phyloP scores from a whole-genome alignment of 257 asterid genomes.

The Solanum megistacrolobum region DNA sequence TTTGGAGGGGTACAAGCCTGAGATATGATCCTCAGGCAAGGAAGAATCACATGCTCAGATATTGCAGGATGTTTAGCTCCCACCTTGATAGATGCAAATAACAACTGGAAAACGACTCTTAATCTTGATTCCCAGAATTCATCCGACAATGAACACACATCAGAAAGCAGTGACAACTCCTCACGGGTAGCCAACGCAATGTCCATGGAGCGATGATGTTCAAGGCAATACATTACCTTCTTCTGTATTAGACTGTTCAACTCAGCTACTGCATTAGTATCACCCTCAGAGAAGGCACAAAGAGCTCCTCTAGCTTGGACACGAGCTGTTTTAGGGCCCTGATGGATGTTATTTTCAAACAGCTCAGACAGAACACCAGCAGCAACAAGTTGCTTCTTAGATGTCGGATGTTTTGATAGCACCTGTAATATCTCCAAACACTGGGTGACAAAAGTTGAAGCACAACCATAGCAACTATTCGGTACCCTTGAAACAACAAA shows the following conservation, averaged over 20 bases:
- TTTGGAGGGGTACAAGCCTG: slow-evolving; percentile 97
- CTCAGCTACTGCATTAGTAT: slow-evolving; percentile 77
- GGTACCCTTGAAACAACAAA: slow-evolving; percentile 86
- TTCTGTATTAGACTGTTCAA: slow-evolving; percentile 78
- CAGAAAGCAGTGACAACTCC: slow-evolving; percentile 86
- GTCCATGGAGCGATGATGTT: slow-evolving; percentile 98
- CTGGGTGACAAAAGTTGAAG: slow-evolving; percentile 84
- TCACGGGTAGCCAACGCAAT: slow-evolving; percentile 91
- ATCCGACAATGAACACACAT: slow-evolving; percentile 88
- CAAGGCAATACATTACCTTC: slow-evolving; percentile 90
- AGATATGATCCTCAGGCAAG: slow-evolving; percentile 90
- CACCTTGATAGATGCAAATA: slow-evolving; percentile 85
- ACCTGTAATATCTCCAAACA: slow-evolving; percentile 93
- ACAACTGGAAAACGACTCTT: slow-evolving; percentile 83
- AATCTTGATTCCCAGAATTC: slow-evolving; percentile 97
- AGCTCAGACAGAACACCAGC: slow-evolving; percentile 89
- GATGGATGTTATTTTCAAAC: slow-evolving; percentile 96
- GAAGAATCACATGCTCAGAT: slow-evolving; percentile 92
- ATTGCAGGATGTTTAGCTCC: slow-evolving; percentile 99
- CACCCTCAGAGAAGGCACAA: slow-evolving; percentile 98
- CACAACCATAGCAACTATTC: slow-evolving; percentile 98
- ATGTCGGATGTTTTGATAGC: slow-evolving; percentile 68
- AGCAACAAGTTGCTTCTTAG: slow-evolving; percentile 88
- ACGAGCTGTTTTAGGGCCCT: slow-evolving; percentile 97
- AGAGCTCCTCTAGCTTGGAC: slow-evolving; percentile 97